A percentile compares a stretch with the other conserved stretches of the same genome.
These are phyloP conservation scores for Carex parvula DNA, from an alignment of 176 grass and related monocot species.

Conservation along the genomic window DNA sequence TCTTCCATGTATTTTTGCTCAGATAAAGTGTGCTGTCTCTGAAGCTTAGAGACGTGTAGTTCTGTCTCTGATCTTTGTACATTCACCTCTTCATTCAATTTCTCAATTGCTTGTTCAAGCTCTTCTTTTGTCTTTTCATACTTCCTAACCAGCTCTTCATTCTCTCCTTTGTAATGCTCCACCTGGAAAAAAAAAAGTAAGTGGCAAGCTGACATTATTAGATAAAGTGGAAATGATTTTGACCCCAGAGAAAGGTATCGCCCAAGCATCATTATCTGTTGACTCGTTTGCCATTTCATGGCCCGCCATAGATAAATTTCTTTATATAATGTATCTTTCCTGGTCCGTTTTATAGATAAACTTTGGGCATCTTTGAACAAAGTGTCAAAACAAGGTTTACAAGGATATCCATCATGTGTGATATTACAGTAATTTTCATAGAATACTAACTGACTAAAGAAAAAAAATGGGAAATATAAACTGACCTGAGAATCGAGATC, in stretches of 20 bases:
- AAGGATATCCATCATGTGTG: not conserved
- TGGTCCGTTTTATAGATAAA: not conserved
- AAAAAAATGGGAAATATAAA: constrained; percentile 20
- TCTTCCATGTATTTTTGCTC: constrained; percentile 82
- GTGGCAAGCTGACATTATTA: constrained; percentile 16
- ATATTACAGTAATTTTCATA: not conserved
- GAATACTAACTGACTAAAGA: not conserved
- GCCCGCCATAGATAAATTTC: constrained; percentile 2
- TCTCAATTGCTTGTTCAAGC: constrained; percentile 49
- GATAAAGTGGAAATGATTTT: constrained; percentile 16
- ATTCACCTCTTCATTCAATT: constrained; percentile 68
- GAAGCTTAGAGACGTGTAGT: constrained; percentile 72
- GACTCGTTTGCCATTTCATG: not conserved
- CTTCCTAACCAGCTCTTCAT: constrained; percentile 49
- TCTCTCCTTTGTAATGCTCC: constrained; percentile 55
- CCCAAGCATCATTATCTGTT: not conserved
- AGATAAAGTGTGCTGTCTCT: constrained; percentile 70
- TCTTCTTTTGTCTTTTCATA: constrained; percentile 64
- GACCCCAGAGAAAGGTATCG: not conserved
- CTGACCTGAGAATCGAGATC: constrained; percentile 71
- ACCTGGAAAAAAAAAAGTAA: constrained; percentile 43
- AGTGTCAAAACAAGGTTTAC: not conserved
- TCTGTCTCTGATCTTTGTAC: constrained; percentile 68
- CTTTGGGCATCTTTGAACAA: not conserved
- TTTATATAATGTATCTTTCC: constrained; percentile 4